Evolutionary conservation across 495 filamentous ascomycete species (phyloP).

Genomic region (Trichoderma asperelloides): DNA sequence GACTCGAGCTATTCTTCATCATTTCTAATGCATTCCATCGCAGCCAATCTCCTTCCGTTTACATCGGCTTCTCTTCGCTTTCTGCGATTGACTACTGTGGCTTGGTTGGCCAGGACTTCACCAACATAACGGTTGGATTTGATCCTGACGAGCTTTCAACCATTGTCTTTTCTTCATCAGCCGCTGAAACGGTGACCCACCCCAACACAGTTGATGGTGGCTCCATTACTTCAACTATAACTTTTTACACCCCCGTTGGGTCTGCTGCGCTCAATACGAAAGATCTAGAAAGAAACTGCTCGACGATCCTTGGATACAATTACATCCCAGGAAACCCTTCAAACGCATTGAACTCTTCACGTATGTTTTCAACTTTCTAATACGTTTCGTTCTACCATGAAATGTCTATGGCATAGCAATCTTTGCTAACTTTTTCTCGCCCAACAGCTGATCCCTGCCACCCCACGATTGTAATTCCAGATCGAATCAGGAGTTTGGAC

Average conservation of each 20-base stretch:
- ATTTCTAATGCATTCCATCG: background rate
- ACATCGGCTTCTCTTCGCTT: background rate
- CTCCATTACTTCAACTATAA: background rate
- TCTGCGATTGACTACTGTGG: background rate
- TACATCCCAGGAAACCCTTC: conserved; percentile 2
- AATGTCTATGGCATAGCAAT: background rate
- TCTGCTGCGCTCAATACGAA: background rate
- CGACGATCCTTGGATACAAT: background rate
- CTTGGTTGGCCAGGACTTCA: background rate
- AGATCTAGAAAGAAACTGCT: background rate
- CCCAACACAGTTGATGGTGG: background rate
- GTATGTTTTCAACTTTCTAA: background rate
- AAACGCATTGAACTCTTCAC: background rate
- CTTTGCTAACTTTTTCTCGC: background rate
- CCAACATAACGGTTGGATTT: background rate
- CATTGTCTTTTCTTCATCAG: background rate
- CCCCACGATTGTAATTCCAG: background rate
- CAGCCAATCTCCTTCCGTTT: background rate
- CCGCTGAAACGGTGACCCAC: background rate
- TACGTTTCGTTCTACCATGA: background rate
- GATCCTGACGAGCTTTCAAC: background rate
- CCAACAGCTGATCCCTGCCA: background rate
- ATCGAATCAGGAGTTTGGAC: background rate
- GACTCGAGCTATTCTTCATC: too few species aligned
- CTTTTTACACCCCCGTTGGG: background rate